phyloP scores from a whole-genome alignment of 805 yeast species.

The Myxozyma neglecta region DNA sequence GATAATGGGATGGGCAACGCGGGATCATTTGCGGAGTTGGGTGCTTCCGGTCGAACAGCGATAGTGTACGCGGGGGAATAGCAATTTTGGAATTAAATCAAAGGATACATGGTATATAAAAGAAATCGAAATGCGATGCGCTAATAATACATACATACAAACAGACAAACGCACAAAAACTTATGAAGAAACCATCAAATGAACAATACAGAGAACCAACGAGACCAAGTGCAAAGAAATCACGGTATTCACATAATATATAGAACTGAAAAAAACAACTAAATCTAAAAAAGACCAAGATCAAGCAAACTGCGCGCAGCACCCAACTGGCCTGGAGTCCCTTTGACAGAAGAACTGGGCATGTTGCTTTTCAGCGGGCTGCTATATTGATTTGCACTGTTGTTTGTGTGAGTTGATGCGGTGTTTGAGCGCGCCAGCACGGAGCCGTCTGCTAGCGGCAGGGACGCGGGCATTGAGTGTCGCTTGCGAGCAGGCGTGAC shows the following conservation, averaged over 20 bases:
- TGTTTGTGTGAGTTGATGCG: background rate
- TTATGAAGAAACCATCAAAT: background rate
- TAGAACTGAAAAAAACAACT: background rate
- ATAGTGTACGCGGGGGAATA: background rate
- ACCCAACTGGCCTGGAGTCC: conserved; percentile 34
- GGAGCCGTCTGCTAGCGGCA: background rate
- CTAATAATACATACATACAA: background rate
- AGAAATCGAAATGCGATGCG: background rate
- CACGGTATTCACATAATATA: too few species aligned
- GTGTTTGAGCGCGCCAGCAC: background rate
- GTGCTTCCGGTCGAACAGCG: background rate
- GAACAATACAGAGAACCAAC: background rate
- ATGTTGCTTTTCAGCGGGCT: conserved; percentile 30
- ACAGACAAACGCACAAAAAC: background rate
- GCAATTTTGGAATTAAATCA: background rate
- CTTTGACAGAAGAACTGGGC: conserved; percentile 32
- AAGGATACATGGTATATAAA: background rate
- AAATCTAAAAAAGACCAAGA: conserved; percentile 23
- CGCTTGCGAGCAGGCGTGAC: conserved; percentile 18
- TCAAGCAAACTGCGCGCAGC: conserved; percentile 34
- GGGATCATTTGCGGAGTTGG: conserved; percentile 31
- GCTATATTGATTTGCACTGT: conserved; percentile 10
- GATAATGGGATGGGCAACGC: conserved; percentile 23
- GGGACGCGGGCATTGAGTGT: background rate
- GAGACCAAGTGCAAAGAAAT: background rate